Evolutionary conservation across 2,329 filamentous ascomycete species (phyloP), one percentile per base, ranked within the genome.

Genomic region (Trichophyton verrucosum): DNA sequence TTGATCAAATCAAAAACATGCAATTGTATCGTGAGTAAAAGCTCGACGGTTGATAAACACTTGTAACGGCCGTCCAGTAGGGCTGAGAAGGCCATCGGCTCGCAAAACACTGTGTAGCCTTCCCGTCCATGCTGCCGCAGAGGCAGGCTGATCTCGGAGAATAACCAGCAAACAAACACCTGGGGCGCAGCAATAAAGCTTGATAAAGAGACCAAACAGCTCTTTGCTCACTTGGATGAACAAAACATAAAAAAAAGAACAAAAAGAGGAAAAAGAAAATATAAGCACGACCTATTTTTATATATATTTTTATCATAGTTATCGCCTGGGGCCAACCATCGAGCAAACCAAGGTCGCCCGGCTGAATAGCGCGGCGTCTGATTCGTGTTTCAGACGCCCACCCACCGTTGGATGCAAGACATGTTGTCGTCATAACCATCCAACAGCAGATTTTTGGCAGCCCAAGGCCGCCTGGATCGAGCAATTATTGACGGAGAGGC

Each of bases 341-440:
- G 9, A 8, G 24, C 27, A 17, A 27, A 20, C n/a, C 6, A 36
- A 36, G 36, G 17, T n/a, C n/a, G 20, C 20, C 46, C 46, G 30
- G 46, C 46, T 51, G 46, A 30, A 4, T 1, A 47, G 44, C 44
- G 44, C 44, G 30, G 33, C 55, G 22, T 57, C 55, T 57, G 55
- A 57, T 57, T 57, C 55, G 55, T 44, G 33, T 57, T 57, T 57
- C 33, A 57, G 55, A 57, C 55, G 36, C 55, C 55, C 55, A 44
- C 55, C 20, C 38, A 24, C 27, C 36, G 3, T 44, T n/a, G 40
- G 36, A 57, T 57, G 40, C 55, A 57, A 57, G 55, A 57, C 55
- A 57, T 57, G 27, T 24, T 57, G 55, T 44, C 33, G 55, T 57
- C 55, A 57, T 20, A 30, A 30, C 27, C 27, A 30, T 44, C 36